Conservation (phyloP, 2,329 filamentous ascomycete species). For the Exophiala alcalophila region DNA sequence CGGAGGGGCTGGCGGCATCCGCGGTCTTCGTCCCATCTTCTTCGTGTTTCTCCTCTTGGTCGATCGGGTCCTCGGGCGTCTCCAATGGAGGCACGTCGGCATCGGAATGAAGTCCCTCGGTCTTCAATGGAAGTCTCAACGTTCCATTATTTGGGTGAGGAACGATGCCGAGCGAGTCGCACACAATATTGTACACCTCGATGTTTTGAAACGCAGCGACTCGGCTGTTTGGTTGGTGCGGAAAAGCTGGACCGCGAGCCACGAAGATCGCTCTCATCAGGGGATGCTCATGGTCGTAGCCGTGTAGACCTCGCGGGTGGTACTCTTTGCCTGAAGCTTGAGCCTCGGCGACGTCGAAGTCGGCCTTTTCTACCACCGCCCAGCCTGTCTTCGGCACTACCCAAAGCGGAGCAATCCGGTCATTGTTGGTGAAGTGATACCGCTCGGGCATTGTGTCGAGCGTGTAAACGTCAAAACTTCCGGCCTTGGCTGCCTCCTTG, state of each 20-base stretch:
- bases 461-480: constrained; percentile 80
- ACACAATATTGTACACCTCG: constrained; percentile 92
- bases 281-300: constrained; percentile 91
- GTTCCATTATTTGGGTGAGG: constrained; percentile 86
- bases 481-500: constrained; percentile 47
- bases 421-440: constrained; percentile 86
- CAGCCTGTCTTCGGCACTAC: constrained; percentile 88
- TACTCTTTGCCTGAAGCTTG: constrained; percentile 65
- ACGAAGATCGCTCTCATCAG: constrained; percentile 96
- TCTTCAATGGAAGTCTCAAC: constrained; percentile 51
- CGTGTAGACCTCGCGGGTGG: constrained; percentile 79
- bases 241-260: constrained; percentile 86
- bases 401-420: constrained; percentile 92
- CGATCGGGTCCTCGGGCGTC: constrained; percentile 17
- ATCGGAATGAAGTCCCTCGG: constrained; percentile 46
- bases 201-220: constrained; percentile 86
- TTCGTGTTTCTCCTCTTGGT: constrained; percentile 10
- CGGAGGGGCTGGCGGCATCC: background rate
- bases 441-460: constrained; percentile 83
- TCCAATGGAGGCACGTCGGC: constrained; percentile 32
- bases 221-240: constrained; percentile 75
- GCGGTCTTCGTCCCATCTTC: constrained; percentile 3
- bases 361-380: constrained; percentile 78
- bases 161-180: constrained; percentile 74
- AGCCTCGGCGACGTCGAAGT: constrained; percentile 71